phyloP scores from a whole-genome alignment of 2,329 filamentous ascomycete genomes.

The Fusarium miscanthi region DNA sequence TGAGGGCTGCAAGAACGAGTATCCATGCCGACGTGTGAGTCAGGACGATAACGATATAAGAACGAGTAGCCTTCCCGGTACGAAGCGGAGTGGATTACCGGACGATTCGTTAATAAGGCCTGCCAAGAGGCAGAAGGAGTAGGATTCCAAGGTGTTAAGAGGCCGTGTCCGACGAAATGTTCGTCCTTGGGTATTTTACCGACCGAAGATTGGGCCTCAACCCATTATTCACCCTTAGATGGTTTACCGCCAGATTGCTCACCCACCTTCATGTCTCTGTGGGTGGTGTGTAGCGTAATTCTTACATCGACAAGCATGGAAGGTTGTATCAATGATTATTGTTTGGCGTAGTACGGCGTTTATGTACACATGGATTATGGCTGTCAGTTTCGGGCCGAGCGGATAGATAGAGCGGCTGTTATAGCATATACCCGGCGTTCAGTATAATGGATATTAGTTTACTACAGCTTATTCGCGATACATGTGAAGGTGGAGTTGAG shows the following conservation, averaged over 20 bases:
- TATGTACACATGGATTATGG: not conserved
- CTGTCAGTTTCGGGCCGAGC: not conserved
- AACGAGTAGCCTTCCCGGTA: constrained; percentile 88
- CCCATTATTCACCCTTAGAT: not conserved
- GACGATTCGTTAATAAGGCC: constrained; percentile 79
- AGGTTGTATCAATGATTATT: not conserved
- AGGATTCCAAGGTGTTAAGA: not conserved
- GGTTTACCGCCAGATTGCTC: not conserved
- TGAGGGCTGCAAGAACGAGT: constrained; percentile 87
- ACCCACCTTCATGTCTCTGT: not conserved
- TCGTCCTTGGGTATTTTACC: not conserved
- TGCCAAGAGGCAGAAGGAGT: constrained; percentile 71
- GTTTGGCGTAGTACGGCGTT: constrained; percentile 25
- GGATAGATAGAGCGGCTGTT: not conserved
- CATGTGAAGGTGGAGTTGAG: no score
- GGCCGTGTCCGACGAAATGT: not conserved
- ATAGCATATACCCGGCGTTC: constrained; percentile 36
- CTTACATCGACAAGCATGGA: not conserved
- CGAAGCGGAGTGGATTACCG: constrained; percentile 85
- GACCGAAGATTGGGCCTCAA: no score
- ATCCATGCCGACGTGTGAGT: constrained; percentile 89
- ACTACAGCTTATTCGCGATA: no score
- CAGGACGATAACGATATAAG: constrained; percentile 96
- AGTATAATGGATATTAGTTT: not conserved
- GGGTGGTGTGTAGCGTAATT: not conserved